Percentiles rank a stretch among this genome's conserved stretches.
Conservation (phyloP, 768 basidiomycete species). For the Dentipellis sp. region DNA sequence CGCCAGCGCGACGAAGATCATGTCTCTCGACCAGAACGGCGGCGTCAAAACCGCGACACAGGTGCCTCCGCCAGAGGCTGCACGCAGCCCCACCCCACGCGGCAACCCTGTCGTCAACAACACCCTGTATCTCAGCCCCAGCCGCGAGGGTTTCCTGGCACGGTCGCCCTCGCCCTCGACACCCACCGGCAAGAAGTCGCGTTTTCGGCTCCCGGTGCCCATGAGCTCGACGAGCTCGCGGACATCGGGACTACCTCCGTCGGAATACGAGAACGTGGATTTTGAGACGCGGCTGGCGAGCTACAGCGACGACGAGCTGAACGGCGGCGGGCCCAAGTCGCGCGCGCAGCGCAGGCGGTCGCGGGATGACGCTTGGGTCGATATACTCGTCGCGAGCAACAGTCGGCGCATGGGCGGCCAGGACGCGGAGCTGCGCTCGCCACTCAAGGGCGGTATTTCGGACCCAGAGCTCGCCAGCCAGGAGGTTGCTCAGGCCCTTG, state of each 20-base stretch:
- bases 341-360: conserved; percentile 33
- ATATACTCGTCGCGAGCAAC: conserved; percentile 65
- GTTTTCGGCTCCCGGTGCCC: conserved; percentile 49
- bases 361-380: conserved; percentile 78
- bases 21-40: conserved; percentile 19
- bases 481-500: conserved; percentile 66
- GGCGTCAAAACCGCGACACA: conserved; percentile 12
- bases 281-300: conserved; percentile 77
- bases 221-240: conserved; percentile 44
- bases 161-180: conserved; percentile 20
- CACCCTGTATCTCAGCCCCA: not conserved
- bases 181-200: conserved; percentile 30
- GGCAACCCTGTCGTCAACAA: not conserved
- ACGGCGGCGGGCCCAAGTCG: conserved; percentile 20
- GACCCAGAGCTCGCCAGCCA: conserved; percentile 69
- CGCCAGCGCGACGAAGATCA: conserved; percentile 32
- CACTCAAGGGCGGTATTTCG: conserved; percentile 27
- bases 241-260: conserved; percentile 45
- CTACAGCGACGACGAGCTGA: conserved; percentile 36
- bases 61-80: not conserved
- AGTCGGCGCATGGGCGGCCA: conserved; percentile 44
- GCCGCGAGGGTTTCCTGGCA: not conserved
- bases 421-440: conserved; percentile 34
- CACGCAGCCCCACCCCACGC: not conserved
- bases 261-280: conserved; percentile 76